These are phyloP conservation scores for Cutaneotrichosporon cavernicola DNA, from an alignment of 1,284 basidiomycete genomes.

Conservation along the genomic window DNA sequence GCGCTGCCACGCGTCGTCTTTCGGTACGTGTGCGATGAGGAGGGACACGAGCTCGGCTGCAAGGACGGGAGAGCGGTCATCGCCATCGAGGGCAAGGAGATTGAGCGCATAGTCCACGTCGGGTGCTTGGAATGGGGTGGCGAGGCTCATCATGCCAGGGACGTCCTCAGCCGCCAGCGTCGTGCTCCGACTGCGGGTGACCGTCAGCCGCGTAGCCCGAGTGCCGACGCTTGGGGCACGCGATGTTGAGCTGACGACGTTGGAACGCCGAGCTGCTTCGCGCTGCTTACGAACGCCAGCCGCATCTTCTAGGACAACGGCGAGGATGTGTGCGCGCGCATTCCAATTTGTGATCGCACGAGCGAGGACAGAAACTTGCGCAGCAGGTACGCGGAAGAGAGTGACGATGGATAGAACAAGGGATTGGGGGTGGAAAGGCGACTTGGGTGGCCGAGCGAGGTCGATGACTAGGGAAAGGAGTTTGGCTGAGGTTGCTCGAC, in stretches of 20 bases:
- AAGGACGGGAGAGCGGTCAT: neutral
- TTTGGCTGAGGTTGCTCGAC: constrained; percentile 10
- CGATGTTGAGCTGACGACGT: neutral
- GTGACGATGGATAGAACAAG: constrained; percentile 26
- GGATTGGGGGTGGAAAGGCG: constrained; percentile 30
- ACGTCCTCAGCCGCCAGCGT: neutral
- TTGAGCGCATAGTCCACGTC: constrained; percentile 14
- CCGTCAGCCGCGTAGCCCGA: neutral
- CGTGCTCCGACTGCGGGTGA: neutral
- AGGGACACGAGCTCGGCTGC: constrained; percentile 11
- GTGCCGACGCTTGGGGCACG: too few species aligned
- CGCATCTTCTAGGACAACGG: constrained; percentile 34
- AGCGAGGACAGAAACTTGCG: constrained; percentile 12
- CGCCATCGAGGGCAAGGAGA: constrained; percentile 9
- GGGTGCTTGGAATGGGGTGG: constrained; percentile 5
- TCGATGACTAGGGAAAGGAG: constrained; percentile 30
- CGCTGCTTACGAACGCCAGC: constrained; percentile 26
- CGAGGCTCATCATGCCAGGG: neutral
- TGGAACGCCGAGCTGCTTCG: neutral
- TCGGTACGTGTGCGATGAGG: neutral
- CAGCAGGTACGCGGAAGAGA: constrained; percentile 25
- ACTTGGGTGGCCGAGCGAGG: constrained; percentile 6
- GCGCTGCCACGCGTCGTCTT: constrained; percentile 3
- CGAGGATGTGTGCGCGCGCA: constrained; percentile 25
- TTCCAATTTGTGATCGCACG: neutral